Evolutionary conservation across 2,329 filamentous ascomycete species (phyloP).

Genomic region (Aspergillus terreus): DNA sequence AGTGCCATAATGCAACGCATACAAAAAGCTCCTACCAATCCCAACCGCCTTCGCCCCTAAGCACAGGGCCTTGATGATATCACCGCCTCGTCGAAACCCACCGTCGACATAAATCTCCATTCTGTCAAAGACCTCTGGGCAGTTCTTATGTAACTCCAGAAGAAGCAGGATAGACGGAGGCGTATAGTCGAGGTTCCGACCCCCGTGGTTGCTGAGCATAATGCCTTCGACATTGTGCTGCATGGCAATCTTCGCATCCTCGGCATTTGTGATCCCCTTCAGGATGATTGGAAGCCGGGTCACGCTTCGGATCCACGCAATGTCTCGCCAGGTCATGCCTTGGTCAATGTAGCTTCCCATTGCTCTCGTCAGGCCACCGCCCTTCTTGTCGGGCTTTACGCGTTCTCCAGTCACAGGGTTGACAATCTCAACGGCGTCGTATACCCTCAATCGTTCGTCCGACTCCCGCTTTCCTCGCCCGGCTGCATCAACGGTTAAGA

Average conservation of each 20-base stretch:
- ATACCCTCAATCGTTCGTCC: conserved; percentile 6
- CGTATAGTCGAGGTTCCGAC: conserved; percentile 48
- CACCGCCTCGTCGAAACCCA: conserved; percentile 49
- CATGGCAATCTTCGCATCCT: conserved; percentile 14
- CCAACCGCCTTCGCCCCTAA: conserved; percentile 52
- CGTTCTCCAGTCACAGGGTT: conserved; percentile 7
- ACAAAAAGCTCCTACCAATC: conserved; percentile 36
- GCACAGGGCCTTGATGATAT: conserved; percentile 52
- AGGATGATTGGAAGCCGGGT: conserved; percentile 11
- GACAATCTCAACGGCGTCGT: conserved; percentile 2
- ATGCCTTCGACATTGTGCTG: conserved; percentile 40
- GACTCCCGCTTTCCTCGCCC: conserved; percentile 72
- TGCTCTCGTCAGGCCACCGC: not conserved
- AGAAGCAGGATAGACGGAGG: conserved; percentile 46
- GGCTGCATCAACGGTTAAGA: conserved; percentile 82
- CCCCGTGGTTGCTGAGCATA: conserved; percentile 54
- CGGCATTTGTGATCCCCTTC: conserved; percentile 16
- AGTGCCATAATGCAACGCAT: conserved; percentile 5
- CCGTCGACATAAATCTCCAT: conserved; percentile 52
- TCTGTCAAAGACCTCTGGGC: conserved; percentile 45
- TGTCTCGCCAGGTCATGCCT: not conserved
- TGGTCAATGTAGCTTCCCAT: not conserved
- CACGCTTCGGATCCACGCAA: conserved; percentile 1
- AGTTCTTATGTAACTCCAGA: conserved; percentile 48
- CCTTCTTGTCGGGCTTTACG: conserved; percentile 1